Conservation (phyloP, 768 basidiomycete species). For the Gloeopeniophorella convolvens region DNA sequence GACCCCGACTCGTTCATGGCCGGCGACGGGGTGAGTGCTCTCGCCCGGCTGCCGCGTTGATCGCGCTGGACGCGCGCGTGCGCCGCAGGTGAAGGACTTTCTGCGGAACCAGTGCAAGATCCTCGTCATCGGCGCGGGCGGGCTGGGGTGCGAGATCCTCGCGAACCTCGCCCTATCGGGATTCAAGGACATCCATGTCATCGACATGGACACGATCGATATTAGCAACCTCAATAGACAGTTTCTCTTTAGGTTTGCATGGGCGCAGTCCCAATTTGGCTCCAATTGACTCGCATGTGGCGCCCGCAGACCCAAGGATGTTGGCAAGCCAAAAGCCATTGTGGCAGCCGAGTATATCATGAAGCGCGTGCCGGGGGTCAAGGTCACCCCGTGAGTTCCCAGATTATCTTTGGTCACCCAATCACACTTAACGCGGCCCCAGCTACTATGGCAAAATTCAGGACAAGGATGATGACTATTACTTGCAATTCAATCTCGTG, state of each 20-base stretch:
- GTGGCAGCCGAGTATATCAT: constrained; percentile 96
- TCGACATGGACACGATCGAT: constrained; percentile 99
- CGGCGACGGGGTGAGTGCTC: constrained; percentile 62
- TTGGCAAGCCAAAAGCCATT: constrained; percentile 89
- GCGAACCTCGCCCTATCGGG: constrained; percentile 94
- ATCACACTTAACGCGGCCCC: constrained; percentile 4
- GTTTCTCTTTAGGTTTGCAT: constrained; percentile 84
- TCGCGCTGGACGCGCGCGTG: neutral
- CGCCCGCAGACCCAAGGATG: constrained; percentile 67
- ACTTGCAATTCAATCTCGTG: constrained; percentile 93
- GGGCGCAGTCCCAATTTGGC: neutral
- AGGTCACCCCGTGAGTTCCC: constrained; percentile 80
- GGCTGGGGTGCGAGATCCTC: constrained; percentile 95
- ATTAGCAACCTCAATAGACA: constrained; percentile 98
- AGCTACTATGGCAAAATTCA: constrained; percentile 98
- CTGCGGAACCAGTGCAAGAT: constrained; percentile 82
- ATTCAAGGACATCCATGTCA: constrained; percentile 98
- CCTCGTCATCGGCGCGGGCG: constrained; percentile 96
- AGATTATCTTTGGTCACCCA: neutral
- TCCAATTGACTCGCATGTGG: neutral
- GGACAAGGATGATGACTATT: constrained; percentile 92
- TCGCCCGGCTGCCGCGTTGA: neutral
- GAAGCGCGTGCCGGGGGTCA: constrained; percentile 93
- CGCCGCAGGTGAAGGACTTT: constrained; percentile 74
- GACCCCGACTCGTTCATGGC: constrained; percentile 69